phyloP scores from a whole-genome alignment of 345 rosid genomes.

The Gossypium bickii region DNA sequence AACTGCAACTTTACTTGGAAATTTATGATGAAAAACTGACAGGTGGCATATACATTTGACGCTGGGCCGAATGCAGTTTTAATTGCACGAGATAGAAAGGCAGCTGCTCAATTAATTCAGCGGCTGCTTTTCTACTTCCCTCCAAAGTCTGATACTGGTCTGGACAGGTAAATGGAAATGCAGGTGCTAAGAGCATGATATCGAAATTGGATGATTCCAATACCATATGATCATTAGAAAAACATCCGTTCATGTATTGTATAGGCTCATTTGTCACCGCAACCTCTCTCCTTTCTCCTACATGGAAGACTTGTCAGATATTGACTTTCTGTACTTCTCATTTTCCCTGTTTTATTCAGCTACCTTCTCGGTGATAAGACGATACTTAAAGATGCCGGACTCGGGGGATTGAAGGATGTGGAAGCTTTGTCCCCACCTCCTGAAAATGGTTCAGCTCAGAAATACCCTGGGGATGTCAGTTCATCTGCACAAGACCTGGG shows the following conservation, averaged over 20 bases:
- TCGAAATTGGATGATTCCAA: neutral
- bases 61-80: constrained; percentile 96
- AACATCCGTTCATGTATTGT: neutral
- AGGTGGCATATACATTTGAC: constrained; percentile 93
- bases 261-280: neutral
- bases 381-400: constrained; percentile 69
- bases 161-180: constrained; percentile 51
- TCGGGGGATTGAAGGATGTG: constrained; percentile 50
- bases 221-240: constrained; percentile 1
- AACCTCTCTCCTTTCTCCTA: neutral
- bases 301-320: constrained; percentile 7
- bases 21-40: constrained; percentile 26
- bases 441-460: constrained; percentile 48
- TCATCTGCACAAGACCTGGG: constrained; percentile 90
- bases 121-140: constrained; percentile 82
- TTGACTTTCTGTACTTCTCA: neutral
- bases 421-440: constrained; percentile 52
- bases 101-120: constrained; percentile 66
- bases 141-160: constrained; percentile 60
- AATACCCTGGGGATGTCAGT: constrained; percentile 62
- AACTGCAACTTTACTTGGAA: neutral
- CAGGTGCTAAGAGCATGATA: neutral
- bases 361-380: constrained; percentile 78
- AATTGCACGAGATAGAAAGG: constrained; percentile 56
- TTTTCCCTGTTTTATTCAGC: constrained; percentile 31